These are phyloP conservation scores for Aphanomyces cochlioides DNA, from an alignment of 352 stramenopile genomes.

Conservation along the genomic window DNA sequence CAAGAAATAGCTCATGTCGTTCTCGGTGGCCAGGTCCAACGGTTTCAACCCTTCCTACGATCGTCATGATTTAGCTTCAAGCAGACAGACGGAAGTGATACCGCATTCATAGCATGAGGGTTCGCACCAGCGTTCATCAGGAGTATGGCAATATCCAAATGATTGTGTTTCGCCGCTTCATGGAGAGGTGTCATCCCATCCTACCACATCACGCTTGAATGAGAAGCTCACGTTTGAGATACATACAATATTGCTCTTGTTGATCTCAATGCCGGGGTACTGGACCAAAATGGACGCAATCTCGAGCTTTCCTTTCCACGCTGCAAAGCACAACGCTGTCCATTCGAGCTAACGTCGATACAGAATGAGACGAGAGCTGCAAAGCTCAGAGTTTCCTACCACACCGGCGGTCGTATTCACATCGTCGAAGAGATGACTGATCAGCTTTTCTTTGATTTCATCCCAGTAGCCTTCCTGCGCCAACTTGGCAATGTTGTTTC, in stretches of 20 bases:
- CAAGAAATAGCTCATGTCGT: conserved; percentile 17
- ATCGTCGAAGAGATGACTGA: conserved; percentile 1
- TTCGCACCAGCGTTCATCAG: conserved; percentile 19
- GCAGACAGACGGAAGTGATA: background rate
- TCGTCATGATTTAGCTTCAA: no score
- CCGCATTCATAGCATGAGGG: conserved; percentile 16
- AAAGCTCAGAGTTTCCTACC: background rate
- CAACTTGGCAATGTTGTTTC: conserved; percentile 18
- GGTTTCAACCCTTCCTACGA: conserved; percentile 19
- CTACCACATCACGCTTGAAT: background rate
- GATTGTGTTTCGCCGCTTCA: conserved; percentile 23
- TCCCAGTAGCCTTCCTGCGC: conserved; percentile 15
- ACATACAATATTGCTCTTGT: conserved; percentile 19
- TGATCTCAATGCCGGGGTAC: conserved; percentile 20
- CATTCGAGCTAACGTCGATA: conserved; percentile 1
- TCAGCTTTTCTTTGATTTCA: background rate
- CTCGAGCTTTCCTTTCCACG: conserved; percentile 9
- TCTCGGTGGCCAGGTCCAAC: conserved; percentile 10
- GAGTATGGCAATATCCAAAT: conserved; percentile 5
- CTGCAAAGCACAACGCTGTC: conserved; percentile 10
- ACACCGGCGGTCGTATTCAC: conserved; percentile 15
- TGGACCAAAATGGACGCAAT: conserved; percentile 11
- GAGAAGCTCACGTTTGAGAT: background rate
- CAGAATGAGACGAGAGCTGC: background rate
- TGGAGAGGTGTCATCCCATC: conserved; percentile 23